Evolutionary conservation across 2,329 filamentous ascomycete species (phyloP).

Genomic region (Passalora sequoiae): DNA sequence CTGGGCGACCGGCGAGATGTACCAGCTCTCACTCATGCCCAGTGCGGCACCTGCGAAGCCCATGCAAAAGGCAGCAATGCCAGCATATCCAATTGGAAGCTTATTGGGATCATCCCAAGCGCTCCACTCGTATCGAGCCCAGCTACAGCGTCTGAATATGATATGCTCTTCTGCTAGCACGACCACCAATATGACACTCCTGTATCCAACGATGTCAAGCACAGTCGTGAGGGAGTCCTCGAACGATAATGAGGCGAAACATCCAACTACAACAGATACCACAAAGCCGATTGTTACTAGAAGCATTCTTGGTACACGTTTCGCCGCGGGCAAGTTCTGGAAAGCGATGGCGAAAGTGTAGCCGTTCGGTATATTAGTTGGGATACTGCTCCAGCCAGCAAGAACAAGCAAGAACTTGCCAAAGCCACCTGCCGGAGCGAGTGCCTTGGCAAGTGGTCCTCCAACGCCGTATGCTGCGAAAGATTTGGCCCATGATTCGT

Average conservation of each 20-base stretch:
- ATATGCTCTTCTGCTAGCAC: constrained; percentile 15
- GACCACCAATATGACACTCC: constrained; percentile 11
- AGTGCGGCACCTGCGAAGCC: constrained; percentile 14
- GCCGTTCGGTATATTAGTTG: constrained; percentile 15
- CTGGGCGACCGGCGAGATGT: constrained; percentile 9
- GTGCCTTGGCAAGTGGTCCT: constrained; percentile 8
- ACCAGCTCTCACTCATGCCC: constrained; percentile 15
- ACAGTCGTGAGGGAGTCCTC: constrained; percentile 10
- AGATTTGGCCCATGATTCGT: constrained; percentile 9
- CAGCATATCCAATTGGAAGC: constrained; percentile 12
- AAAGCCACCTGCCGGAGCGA: constrained; percentile 13
- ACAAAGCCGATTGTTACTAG: constrained; percentile 14
- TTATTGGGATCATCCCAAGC: constrained; percentile 8
- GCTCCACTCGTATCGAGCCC: constrained; percentile 10
- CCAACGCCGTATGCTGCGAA: constrained; percentile 14
- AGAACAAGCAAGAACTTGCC: constrained; percentile 15
- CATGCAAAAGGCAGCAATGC: constrained; percentile 10
- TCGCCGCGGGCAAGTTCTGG: constrained; percentile 15
- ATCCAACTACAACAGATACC: constrained; percentile 11
- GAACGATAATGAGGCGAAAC: constrained; percentile 12
- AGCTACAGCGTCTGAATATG: constrained; percentile 10
- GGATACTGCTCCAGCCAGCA: constrained; percentile 9
- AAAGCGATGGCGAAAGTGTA: constrained; percentile 16
- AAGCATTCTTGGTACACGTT: constrained; percentile 10
- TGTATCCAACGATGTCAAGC: constrained; percentile 13